Base-by-base conservation (phyloP, 768 basidiomycete genomes). In the Mycena polygramma region DNA sequence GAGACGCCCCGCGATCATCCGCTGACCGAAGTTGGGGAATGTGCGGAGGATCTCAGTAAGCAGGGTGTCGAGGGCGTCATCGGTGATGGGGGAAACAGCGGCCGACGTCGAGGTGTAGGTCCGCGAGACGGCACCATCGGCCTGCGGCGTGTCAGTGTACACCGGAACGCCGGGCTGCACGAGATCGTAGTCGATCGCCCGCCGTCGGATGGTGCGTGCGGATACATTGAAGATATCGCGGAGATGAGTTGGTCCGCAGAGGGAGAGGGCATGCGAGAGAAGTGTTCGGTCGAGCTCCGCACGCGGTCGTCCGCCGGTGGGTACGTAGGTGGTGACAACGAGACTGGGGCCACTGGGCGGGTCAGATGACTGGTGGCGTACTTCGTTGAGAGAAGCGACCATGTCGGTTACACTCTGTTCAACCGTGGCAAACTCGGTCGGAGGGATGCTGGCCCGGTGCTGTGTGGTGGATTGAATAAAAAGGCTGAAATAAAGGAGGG, bases 241-340 rank as follows among this genome's bases (percentile, higher is more conserved):
- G 7, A 70, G 49, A 26, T 57, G 58, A 2, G 73, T 73, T 0
- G 76, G 74, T 0, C 78, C 76, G 15, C 74, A 74, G 1, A 77
- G 60, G 6, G 69, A 19, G 14, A 8, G 78, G 52, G 26, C 77
- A 71, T 36, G 51, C 36, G 65, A 37, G 3, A 81, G 74, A 35
- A 80, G 61, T 2, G 63, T 35, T 0, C 61, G 71, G 39, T 78
- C 69, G 26, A 81, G 78, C 14, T 78, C 72, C 0, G 77, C 64
- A 2, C 69, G 65, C 19, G 79, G 79, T 4, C 64, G 70, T 1
- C 57, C 46, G 1, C 76, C 72, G 13, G 73, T 75, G 60, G 26
- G 4, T 13, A 46, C 37, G 8, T 20, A 26, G 14, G 58, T 41
- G 14, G 63, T 30, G 2, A 69, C 37, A 6, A 63, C 39, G 30